These are phyloP conservation scores for Parafenestella ontariensis DNA, from an alignment of 2,329 filamentous ascomycete genomes.

Conservation along the genomic window DNA sequence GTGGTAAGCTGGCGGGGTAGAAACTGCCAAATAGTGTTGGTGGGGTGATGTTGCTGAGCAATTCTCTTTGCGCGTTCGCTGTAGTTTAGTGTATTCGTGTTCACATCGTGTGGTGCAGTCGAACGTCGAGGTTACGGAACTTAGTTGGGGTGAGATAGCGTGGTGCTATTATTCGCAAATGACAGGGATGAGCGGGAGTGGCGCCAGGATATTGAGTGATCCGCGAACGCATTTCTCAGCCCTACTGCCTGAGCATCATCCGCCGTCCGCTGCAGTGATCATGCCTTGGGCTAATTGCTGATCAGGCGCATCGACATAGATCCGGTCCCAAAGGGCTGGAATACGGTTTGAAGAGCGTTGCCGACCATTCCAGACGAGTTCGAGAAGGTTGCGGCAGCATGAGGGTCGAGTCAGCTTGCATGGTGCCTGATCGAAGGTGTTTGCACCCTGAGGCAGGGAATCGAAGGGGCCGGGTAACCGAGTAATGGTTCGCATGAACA, in stretches of 20 bases:
- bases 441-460: slow-evolving; percentile 6
- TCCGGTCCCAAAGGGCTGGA: background rate
- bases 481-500: slow-evolving; percentile 7
- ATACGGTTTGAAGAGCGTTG: background rate
- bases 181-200: background rate
- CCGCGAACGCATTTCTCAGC: background rate
- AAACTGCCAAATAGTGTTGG: background rate
- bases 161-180: background rate
- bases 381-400: background rate
- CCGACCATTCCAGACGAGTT: background rate
- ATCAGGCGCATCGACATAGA: background rate
- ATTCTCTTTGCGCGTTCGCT: background rate
- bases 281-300: background rate
- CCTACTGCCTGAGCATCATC: background rate
- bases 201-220: background rate
- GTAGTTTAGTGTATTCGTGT: background rate
- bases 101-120: background rate
- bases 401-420: background rate
- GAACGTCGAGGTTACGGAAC: background rate
- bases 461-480: slow-evolving; percentile 1
- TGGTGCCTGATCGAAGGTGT: background rate
- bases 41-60: background rate
- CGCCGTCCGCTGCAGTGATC: background rate
- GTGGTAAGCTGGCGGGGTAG: background rate
- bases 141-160: background rate